Base-by-base conservation (phyloP, 371 early-diverging fungal species). In the Nosema muscidifuracis region DNA sequence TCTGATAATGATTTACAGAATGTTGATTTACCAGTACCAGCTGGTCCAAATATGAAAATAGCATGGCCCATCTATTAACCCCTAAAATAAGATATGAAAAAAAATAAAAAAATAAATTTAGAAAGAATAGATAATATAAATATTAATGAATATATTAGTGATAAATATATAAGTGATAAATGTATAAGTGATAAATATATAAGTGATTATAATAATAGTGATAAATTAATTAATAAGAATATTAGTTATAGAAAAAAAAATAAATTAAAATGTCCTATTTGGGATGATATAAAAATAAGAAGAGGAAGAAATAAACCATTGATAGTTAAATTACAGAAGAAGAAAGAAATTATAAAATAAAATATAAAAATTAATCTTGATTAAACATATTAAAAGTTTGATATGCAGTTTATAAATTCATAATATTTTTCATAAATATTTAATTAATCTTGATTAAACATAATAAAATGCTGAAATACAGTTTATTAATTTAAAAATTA, bases 21-120 rank as follows among this genome's bases (percentile, higher is more conserved):
- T 0, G 97, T 95, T 7, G 76, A 92, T 83, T 97, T 97, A 10
- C 97, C 97, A 34, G 91, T 89, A 22, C 97, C 97, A 13, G 95
- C 93, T 62, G 94, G 93, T 1, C 96, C 96, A 65, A 94, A 88
- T 36, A 94, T 89, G 43, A 95, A 80, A 31, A 80, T 30, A 13
- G 79, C 76, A 16, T 79, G 51, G 2, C 73, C 76, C 79, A 79
- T 79, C 13, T 42, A 9, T 51, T 26, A 30, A 34, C 38, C 47
- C n/a, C 47, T 40, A 15, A 65, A 65, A 50, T 28, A 43, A 65
- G 65, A 73, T 65, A 34, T 34, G 26, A 55, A 38, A 38, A 67
- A 40, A 10, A 47, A 10, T 4, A 47, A 47, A 47, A 47, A 47
- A 47, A 47, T 47, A 47, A 4, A n/a, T 3, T n/a, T 47, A 47